Evolutionary conservation across 1,284 basidiomycete genomes (phyloP).

Genomic region (Irpex lacteus): DNA sequence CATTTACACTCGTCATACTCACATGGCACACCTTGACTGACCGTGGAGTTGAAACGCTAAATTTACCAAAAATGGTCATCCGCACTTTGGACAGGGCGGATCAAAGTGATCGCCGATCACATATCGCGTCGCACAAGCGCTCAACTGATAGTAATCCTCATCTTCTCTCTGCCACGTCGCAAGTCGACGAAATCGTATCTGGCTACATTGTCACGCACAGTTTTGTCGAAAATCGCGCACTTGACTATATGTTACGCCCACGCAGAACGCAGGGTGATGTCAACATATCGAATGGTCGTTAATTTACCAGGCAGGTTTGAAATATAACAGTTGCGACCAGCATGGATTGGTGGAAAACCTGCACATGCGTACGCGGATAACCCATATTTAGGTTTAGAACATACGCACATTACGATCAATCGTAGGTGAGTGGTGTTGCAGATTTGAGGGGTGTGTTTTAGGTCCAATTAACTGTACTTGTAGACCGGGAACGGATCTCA

Average conservation of each 20-base stretch:
- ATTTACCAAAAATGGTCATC: not conserved
- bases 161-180: not conserved
- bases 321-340: not conserved
- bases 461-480: not conserved
- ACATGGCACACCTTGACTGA: not conserved
- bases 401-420: not conserved
- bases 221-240: no score
- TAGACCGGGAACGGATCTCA: not conserved
- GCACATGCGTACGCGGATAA: not conserved
- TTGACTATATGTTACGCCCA: not conserved
- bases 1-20: not conserved
- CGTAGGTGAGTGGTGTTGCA: not conserved
- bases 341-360: not conserved
- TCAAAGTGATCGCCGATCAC: not conserved
- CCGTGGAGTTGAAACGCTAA: not conserved
- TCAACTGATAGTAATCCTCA: not conserved
- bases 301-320: not conserved
- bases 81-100: not conserved
- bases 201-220: no score
- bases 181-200: not conserved
- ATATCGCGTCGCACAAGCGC: not conserved
- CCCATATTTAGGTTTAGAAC: not conserved
- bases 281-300: no score
- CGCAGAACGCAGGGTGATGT: not conserved
- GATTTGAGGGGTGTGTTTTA: not conserved